Conservation (phyloP, 2,329 filamentous ascomycete species). For the Thielaviopsis euricoi region DNA sequence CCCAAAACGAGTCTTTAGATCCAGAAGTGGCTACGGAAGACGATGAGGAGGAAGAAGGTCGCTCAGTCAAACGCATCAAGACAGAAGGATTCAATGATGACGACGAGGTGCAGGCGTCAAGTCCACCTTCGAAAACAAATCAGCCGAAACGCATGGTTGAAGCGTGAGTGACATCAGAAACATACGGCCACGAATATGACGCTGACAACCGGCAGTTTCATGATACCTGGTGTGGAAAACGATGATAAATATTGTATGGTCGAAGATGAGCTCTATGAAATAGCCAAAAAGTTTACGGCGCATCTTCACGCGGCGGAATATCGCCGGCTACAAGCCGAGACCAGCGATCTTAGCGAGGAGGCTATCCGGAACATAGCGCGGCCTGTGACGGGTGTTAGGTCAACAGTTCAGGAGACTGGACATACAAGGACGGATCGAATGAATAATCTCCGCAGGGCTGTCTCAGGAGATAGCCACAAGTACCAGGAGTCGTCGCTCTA, state of each 20-base stretch:
- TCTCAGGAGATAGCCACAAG: neutral
- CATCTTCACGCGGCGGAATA: slow-evolving; percentile 70
- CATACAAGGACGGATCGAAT: slow-evolving; percentile 19
- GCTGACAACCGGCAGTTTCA: slow-evolving; percentile 28
- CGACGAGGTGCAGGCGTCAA: neutral
- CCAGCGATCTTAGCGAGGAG: slow-evolving; percentile 36
- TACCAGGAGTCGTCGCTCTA: neutral
- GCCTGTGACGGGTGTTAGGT: slow-evolving; percentile 26
- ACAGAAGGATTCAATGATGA: neutral
- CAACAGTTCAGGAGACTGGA: neutral
- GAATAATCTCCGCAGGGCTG: neutral
- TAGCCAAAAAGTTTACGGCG: slow-evolving; percentile 52
- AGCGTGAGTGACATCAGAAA: neutral
- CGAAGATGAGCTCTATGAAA: slow-evolving; percentile 58
- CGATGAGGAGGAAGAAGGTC: neutral
- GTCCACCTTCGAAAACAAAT: neutral
- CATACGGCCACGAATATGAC: neutral
- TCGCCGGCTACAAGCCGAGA: slow-evolving; percentile 43
- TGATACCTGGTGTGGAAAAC: slow-evolving; percentile 45
- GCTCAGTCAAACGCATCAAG: neutral
- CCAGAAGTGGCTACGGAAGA: too few relatives aligned
- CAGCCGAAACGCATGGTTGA: neutral
- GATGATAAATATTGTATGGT: slow-evolving; percentile 72
- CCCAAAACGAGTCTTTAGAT: too few relatives aligned
- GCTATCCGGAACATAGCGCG: slow-evolving; percentile 34